Evolutionary conservation across 2,329 filamentous ascomycete species (phyloP).

Genomic region (Colletotrichum paranaense): DNA sequence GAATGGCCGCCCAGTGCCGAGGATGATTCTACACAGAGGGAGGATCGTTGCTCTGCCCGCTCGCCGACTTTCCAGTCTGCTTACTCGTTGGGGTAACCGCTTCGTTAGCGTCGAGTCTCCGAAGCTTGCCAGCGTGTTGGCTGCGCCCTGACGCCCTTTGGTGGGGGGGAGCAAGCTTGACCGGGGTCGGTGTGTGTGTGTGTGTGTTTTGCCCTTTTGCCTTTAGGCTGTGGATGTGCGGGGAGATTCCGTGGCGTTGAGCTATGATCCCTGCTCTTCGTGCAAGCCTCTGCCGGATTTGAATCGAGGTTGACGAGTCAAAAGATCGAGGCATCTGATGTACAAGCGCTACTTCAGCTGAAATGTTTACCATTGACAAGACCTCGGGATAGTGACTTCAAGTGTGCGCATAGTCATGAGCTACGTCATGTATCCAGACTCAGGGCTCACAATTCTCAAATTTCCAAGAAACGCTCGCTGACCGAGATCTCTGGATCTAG

Average conservation of each 20-base stretch:
- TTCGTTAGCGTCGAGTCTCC: constrained; percentile 12
- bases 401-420: neutral
- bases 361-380: neutral
- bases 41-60: neutral
- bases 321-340: neutral
- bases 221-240: constrained; percentile 1
- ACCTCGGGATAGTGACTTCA: neutral
- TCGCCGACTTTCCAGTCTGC: neutral
- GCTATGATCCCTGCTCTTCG: neutral
- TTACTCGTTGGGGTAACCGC: constrained; percentile 26
- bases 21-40: neutral
- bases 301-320: neutral
- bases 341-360: neutral
- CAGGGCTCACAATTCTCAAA: too few relatives aligned
- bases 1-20: neutral
- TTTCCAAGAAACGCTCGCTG: neutral
- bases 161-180: neutral
- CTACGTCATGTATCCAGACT: too few relatives aligned
- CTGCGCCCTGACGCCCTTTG: neutral
- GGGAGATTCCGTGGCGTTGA: neutral
- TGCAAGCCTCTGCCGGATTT: neutral
- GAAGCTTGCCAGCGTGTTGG: neutral
- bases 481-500: neutral
- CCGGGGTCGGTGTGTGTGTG: neutral
- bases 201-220: neutral